These are phyloP conservation scores for Hylodesmum podocarpum DNA, from an alignment of 306 rosid genomes.

Conservation along the genomic window DNA sequence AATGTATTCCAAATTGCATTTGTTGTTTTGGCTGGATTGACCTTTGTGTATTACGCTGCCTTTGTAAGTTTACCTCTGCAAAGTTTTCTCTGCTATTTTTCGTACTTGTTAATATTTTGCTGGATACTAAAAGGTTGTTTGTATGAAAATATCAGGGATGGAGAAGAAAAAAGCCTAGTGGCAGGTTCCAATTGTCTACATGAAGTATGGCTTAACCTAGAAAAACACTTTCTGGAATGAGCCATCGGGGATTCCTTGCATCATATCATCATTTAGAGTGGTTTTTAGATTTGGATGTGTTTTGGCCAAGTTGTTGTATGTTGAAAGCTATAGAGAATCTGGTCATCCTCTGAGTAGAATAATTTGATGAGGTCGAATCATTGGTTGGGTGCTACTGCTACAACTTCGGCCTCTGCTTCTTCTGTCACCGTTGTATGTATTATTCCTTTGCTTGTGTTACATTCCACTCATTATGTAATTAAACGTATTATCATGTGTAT, in stretches of 20 bases:
- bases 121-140: constrained; percentile 10
- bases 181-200: constrained; percentile 92
- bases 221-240: constrained; percentile 38
- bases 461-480: constrained; percentile 53
- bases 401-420: constrained; percentile 37
- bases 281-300: constrained; percentile 40
- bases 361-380: constrained; percentile 34
- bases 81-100: not conserved
- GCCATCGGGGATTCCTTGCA: constrained; percentile 32
- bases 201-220: constrained; percentile 37
- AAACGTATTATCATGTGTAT: constrained; percentile 19
- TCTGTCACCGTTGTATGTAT: constrained; percentile 56
- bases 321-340: constrained; percentile 49
- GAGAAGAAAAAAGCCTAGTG: constrained; percentile 87
- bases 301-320: constrained; percentile 46
- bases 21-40: constrained; percentile 80
- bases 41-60: constrained; percentile 84
- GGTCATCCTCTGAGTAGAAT: constrained; percentile 42
- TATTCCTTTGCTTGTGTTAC: constrained; percentile 44
- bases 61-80: constrained; percentile 59
- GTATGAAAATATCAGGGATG: constrained; percentile 71
- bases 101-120: not conserved
- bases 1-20: constrained; percentile 94
- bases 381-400: constrained; percentile 41
- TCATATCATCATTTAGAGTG: constrained; percentile 40